Base-by-base conservation (phyloP, 108 stramenopile species). In the Fragilaria crotonensis region DNA sequence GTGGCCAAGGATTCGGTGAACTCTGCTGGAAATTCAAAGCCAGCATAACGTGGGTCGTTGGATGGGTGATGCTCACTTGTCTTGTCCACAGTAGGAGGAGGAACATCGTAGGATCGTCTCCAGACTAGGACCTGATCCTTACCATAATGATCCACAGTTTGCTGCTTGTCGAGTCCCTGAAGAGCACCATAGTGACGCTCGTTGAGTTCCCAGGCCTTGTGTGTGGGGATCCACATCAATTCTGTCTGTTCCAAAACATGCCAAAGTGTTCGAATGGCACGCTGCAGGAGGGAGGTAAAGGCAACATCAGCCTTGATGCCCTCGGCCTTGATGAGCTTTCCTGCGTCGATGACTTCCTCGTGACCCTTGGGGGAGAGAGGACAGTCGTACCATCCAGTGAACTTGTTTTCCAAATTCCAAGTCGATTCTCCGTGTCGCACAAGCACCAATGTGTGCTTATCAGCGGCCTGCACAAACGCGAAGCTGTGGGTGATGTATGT, bases 371-470 rank as follows among this genome's bases (percentile, higher is more conserved):
- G 77, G 19, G 77, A 80, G 19, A 98, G 78, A 1, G 95, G 95
- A 20, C 90, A 89, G 63, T 98, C 97, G 26, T 87, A 84, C 97
- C 97, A 98, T 31, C 97, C 95, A 4, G 97, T 98, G 75, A 98
- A 98, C 65, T 85, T 84, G 77, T 96, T 96, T 68, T 95, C 93
- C 57, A 89, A 78, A 72, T 98, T 98, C 97, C 95, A 98, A 2
- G 85, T 93, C 4, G 91, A 95, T 64, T 98, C 97, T 62, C 97
- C 93, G 69, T 94, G 93, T 59, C 97, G 83, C 18, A 94, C 93
- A 54, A 94, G 78, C 11, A 94, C 81, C 26, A 94, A 68, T 5
- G 80, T 84, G 61, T 70, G 51, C 46, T 73, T 73, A 48, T 75
- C 73, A 45, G 72, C 72, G 28, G 66, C 52, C 48, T 68, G 73